A percentile compares a stretch with the other conserved stretches of the same genome.
Evolutionary conservation across 345 rosid genomes (phyloP).

Genomic region (Combretum micranthum): DNA sequence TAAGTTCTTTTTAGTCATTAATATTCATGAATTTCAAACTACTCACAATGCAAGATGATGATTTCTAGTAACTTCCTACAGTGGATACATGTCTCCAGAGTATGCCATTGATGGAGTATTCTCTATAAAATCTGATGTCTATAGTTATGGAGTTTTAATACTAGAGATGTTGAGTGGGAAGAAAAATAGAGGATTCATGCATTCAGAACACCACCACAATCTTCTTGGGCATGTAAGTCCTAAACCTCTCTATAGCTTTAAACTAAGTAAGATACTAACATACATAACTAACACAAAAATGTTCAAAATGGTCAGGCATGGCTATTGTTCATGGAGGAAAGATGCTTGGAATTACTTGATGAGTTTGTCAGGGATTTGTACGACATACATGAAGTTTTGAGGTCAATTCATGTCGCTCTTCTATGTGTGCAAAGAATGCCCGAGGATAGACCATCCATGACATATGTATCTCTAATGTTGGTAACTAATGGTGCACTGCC

Average conservation of each 20-base stretch:
- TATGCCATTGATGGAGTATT: conserved; percentile 31
- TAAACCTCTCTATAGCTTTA: background rate
- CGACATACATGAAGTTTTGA: conserved; percentile 13
- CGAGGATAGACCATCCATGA: conserved; percentile 42
- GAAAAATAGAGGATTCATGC: conserved; percentile 24
- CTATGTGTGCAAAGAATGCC: conserved; percentile 37
- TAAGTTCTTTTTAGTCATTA: conserved; percentile 3
- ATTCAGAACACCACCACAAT: conserved; percentile 20
- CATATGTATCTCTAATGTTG: conserved; percentile 35
- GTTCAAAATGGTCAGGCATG: conserved; percentile 22
- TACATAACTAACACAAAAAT: no score
- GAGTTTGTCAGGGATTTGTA: conserved; percentile 10
- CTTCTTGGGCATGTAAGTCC: conserved; percentile 28
- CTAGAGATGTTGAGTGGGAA: conserved; percentile 27
- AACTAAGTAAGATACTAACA: no score
- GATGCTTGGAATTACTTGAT: conserved; percentile 28
- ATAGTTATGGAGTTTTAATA: conserved; percentile 33
- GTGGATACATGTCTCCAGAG: conserved; percentile 49
- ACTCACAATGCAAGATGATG: no score
- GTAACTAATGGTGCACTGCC: conserved; percentile 32
- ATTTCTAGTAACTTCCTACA: conserved; percentile 1
- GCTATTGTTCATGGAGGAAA: conserved; percentile 29
- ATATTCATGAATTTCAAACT: no score
- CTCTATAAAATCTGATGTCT: conserved; percentile 32
- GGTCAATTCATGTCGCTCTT: conserved; percentile 37